Evolutionary conservation across 345 rosid species (phyloP).

Genomic region (Eucalyptus sp.): DNA sequence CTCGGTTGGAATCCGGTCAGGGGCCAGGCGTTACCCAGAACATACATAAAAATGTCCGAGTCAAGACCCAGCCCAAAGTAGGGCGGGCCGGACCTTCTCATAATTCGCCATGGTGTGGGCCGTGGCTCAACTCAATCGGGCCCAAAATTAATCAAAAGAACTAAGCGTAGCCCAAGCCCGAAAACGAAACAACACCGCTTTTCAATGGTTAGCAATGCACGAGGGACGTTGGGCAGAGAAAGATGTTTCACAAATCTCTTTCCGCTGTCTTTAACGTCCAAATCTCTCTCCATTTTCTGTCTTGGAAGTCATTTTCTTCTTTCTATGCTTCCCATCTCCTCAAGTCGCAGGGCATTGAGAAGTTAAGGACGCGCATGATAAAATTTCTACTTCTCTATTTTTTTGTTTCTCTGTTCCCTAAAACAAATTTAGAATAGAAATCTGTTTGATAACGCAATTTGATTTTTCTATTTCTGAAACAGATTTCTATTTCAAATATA

Average conservation of each 20-base stretch:
- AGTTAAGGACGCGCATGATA: neutral
- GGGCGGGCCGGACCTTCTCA: neutral
- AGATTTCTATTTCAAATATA: too few relatives aligned
- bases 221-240: neutral
- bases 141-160: neutral
- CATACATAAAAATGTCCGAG: too few relatives aligned
- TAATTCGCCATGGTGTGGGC: neutral
- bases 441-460: too few relatives aligned
- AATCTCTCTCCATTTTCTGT: too few relatives aligned
- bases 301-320: neutral
- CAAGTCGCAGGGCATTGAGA: neutral
- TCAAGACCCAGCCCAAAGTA: too few relatives aligned
- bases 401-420: too few relatives aligned
- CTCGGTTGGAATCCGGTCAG: too few relatives aligned
- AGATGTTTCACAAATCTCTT: neutral
- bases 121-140: neutral
- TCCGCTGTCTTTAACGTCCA: too few relatives aligned
- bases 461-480: too few relatives aligned
- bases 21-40: accelerated
- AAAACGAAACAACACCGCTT: neutral
- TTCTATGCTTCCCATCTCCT: neutral
- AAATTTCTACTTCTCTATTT: too few relatives aligned
- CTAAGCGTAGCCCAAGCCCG: neutral
- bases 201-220: neutral
- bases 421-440: too few relatives aligned